Base-by-base conservation (phyloP, 2,329 filamentous ascomycete genomes). In the Phialophora expanda region DNA sequence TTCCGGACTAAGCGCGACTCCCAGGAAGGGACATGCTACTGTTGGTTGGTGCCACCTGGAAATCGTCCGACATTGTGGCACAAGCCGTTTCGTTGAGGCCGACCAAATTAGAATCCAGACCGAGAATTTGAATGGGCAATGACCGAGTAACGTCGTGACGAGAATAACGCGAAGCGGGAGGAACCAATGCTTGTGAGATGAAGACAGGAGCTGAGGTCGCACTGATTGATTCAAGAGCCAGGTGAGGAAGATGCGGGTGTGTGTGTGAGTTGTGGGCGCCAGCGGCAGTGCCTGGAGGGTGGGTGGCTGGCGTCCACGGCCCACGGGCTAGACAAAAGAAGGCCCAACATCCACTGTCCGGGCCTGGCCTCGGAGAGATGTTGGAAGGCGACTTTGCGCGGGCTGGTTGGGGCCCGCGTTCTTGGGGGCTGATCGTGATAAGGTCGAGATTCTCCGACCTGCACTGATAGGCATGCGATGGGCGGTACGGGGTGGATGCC, bases 41-140 rank as follows among this genome's bases (percentile, higher is more conserved):
- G 64, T 56, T 69, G 64, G 64, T 65, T 69, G 67, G 64, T 67
- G 67, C 62, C 60, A 66, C 62, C 60, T 66, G 65, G 56, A 61
- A 67, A 69, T 64, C 53, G 66, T 69, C 67, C 67, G 65, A 66
- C 59, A 56, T 6, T 66, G 67, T 69, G 65, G 62, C 63, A 69
- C 67, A 67, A 69, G 63, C 56, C 63, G 62, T 61, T 60, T 41
- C 34, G 50, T 56, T 53, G 60, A 55, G 65, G 58, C 67, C 60
- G 67, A 41, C 62, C 58, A 58, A 57, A 67, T 67, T 63, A 61
- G 63, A 67, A 67, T 66, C 28, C 20, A 61, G 46, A 58, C 63
- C 44, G 44, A 32, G 56, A 44, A 67, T 69, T 69, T 69, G 64
- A 67, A 67, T 65, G 58, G 38, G 46, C 26, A 44, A 55, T 51